A percentile compares a stretch with the other conserved stretches of the same genome.
Evolutionary conservation across 345 rosid genomes (phyloP).

Genomic region (Punica granatum): DNA sequence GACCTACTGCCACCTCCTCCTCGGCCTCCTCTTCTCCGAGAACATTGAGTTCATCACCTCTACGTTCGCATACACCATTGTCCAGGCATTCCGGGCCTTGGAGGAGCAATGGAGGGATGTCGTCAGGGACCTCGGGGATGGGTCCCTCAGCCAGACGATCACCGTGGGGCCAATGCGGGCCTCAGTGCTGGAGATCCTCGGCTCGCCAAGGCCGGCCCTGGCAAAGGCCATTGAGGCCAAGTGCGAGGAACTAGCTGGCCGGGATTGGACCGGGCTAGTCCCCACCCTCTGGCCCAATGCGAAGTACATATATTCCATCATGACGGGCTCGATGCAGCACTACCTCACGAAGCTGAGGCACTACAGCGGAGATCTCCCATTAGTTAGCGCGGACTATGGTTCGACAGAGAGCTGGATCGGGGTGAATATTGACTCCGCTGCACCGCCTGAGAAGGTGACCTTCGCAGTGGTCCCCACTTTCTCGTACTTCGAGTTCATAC

Average conservation of each 20-base stretch:
- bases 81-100: conserved; percentile 65
- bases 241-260: conserved; percentile 36
- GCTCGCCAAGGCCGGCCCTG: conserved; percentile 52
- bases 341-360: conserved; percentile 69
- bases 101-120: conserved; percentile 78
- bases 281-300: conserved; percentile 82
- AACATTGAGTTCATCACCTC: conserved; percentile 74
- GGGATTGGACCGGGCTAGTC: conserved; percentile 52
- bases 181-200: conserved; percentile 48
- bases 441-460: conserved; percentile 64
- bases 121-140: conserved; percentile 51
- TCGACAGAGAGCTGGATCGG: conserved; percentile 98
- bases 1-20: conserved; percentile 85
- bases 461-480: conserved; percentile 82
- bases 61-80: conserved; percentile 74
- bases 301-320: conserved; percentile 79
- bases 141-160: conserved; percentile 48
- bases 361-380: conserved; percentile 58
- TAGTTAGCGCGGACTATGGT: conserved; percentile 87
- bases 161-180: conserved; percentile 40
- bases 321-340: conserved; percentile 92
- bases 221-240: conserved; percentile 39
- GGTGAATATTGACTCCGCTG: conserved; percentile 67
- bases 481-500: conserved; percentile 88
- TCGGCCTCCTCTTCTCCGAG: conserved; percentile 56